Percentiles rank a stretch among this genome's conserved stretches.
These are phyloP conservation scores for Calcarisporium arbuscula DNA, from an alignment of 2,329 filamentous ascomycete genomes.

Conservation along the genomic window DNA sequence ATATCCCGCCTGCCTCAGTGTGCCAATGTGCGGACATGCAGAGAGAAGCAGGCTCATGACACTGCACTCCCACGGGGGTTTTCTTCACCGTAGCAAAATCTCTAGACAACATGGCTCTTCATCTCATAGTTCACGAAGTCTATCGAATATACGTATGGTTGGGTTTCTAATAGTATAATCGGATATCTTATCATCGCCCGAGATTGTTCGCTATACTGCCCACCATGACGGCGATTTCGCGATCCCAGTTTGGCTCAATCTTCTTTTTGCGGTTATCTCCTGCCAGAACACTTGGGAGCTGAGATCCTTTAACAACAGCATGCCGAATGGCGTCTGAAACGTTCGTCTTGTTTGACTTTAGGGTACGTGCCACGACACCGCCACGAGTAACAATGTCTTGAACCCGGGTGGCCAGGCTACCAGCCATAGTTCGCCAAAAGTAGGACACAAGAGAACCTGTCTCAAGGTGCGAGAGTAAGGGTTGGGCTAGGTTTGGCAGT, in stretches of 20 bases:
- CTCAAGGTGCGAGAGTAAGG: constrained; percentile 71
- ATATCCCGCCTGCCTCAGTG: too few species aligned
- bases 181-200: constrained; percentile 28
- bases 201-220: constrained; percentile 65
- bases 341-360: constrained; percentile 67
- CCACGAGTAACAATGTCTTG: constrained; percentile 80
- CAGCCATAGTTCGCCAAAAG: constrained; percentile 88
- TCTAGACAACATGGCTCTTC: too few species aligned
- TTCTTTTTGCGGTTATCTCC: constrained; percentile 38
- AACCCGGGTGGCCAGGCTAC: constrained; percentile 67
- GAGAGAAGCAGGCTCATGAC: too few species aligned
- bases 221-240: constrained; percentile 93
- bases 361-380: constrained; percentile 74
- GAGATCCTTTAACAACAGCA: constrained; percentile 73
- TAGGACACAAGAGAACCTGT: constrained; percentile 82
- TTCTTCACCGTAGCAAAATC: too few species aligned
- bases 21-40: too few species aligned
- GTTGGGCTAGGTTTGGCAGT: constrained; percentile 55
- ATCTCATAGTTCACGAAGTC: too few species aligned
- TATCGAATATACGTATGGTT: too few species aligned
- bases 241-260: constrained; percentile 63
- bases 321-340: constrained; percentile 74
- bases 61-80: too few species aligned
- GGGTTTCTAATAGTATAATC: too few species aligned
- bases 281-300: constrained; percentile 52